A percentile compares a stretch with the other conserved stretches of the same genome.
Evolutionary conservation across 495 filamentous ascomycete genomes (phyloP).

Genomic region (Penicillium waksmanii): DNA sequence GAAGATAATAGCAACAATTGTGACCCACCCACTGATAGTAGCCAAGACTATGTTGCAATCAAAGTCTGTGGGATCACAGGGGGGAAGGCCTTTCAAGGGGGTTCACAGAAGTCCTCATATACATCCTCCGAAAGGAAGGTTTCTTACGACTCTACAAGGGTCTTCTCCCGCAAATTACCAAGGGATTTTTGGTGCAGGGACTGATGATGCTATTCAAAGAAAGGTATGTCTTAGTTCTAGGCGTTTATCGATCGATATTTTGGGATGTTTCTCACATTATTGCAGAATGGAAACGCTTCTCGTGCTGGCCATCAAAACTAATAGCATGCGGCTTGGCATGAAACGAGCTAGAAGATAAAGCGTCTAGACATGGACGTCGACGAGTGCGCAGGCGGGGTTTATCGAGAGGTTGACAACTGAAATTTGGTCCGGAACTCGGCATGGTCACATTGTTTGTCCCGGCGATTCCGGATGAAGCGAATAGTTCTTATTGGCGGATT

Average conservation of each 20-base stretch:
- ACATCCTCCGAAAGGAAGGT: slow-evolving; percentile 82
- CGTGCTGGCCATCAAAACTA: neutral
- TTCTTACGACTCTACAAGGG: slow-evolving; percentile 81
- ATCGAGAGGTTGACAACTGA: too few species aligned
- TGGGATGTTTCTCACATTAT: neutral
- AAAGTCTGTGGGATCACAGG: slow-evolving; percentile 70
- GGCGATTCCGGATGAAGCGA: too few species aligned
- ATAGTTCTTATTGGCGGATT: neutral
- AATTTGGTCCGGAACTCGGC: too few species aligned
- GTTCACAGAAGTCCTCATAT: slow-evolving; percentile 83
- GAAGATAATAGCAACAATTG: slow-evolving; percentile 80
- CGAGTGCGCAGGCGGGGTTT: too few species aligned
- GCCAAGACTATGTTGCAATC: slow-evolving; percentile 90
- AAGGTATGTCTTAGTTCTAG: slow-evolving; percentile 56
- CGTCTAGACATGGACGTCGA: too few species aligned
- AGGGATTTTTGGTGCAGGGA: slow-evolving; percentile 87
- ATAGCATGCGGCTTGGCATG: neutral
- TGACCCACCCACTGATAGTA: slow-evolving; percentile 87
- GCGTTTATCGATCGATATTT: neutral
- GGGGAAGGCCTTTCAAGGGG: slow-evolving; percentile 83
- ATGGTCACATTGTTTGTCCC: too few species aligned
- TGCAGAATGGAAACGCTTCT: slow-evolving; percentile 7
- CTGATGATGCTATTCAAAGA: slow-evolving; percentile 96
- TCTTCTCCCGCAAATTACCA: slow-evolving; percentile 81
- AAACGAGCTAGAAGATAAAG: neutral